Conservation (phyloP, 2,329 filamentous ascomycete genomes). For the Colletotrichum trifolii region DNA sequence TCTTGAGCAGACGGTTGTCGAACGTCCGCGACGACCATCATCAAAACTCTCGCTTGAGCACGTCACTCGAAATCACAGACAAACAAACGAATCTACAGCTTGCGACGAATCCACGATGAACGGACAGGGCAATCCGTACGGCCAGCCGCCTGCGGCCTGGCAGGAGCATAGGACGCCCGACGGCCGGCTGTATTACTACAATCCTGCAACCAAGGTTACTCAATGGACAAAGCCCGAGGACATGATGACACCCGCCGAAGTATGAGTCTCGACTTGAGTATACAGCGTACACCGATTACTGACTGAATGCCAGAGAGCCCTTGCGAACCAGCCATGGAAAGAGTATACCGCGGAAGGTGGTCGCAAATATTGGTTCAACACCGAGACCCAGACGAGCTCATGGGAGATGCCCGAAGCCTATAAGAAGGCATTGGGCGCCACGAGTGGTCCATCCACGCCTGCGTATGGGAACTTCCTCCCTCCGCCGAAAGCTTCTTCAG, state of each 20-base stretch:
- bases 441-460: constrained; percentile 56
- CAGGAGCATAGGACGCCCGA: constrained; percentile 84
- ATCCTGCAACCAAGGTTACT: constrained; percentile 84
- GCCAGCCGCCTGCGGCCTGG: constrained; percentile 70
- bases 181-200: constrained; percentile 92
- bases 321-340: constrained; percentile 89
- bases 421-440: constrained; percentile 77
- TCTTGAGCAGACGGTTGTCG: neutral
- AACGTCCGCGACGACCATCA: neutral
- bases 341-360: constrained; percentile 90
- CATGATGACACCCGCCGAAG: constrained; percentile 85
- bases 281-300: constrained; percentile 36
- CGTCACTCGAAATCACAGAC: neutral
- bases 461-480: constrained; percentile 46
- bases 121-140: constrained; percentile 60
- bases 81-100: too few species aligned
- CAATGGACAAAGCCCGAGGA: constrained; percentile 96
- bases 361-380: constrained; percentile 95
- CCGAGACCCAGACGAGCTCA: constrained; percentile 88
- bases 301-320: constrained; percentile 70
- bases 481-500: constrained; percentile 2
- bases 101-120: constrained; percentile 61
- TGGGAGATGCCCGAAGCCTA: constrained; percentile 94
- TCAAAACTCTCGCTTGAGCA: neutral
- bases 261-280: constrained; percentile 50